A percentile compares a stretch with the other conserved stretches of the same genome.
These are phyloP conservation scores for Ottelia alismoides DNA, from an alignment of 106 monocot genomes.

Conservation along the genomic window DNA sequence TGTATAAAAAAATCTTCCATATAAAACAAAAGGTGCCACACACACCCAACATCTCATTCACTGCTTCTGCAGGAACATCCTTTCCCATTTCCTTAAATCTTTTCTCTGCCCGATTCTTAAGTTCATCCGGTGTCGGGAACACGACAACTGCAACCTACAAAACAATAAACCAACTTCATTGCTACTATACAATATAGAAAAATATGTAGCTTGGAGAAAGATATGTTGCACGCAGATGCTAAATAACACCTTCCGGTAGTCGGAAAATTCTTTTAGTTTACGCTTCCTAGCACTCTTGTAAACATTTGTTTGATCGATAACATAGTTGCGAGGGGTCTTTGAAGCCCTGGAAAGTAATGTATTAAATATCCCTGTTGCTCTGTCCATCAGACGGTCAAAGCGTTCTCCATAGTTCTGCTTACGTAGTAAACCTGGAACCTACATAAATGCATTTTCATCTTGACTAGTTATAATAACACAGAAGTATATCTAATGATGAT, in stretches of 20 bases:
- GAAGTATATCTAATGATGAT: neutral
- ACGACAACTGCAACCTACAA: slow-evolving; percentile 51
- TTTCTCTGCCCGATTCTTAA: slow-evolving; percentile 32
- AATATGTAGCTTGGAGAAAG: no score
- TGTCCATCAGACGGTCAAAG: slow-evolving; percentile 59
- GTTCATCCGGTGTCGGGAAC: slow-evolving; percentile 49
- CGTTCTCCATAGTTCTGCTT: slow-evolving; percentile 68
- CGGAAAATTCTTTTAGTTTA: slow-evolving; percentile 41
- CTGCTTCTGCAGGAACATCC: slow-evolving; percentile 73
- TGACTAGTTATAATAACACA: neutral
- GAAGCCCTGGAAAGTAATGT: slow-evolving; percentile 44
- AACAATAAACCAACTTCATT: no score
- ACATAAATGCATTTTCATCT: neutral
- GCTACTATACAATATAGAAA: no score
- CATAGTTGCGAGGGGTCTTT: slow-evolving; percentile 49
- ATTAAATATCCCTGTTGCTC: slow-evolving; percentile 63
- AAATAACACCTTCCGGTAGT: slow-evolving; percentile 36
- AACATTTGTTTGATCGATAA: slow-evolving; percentile 80
- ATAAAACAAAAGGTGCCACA: neutral
- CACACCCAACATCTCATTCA: slow-evolving; percentile 69
- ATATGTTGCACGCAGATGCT: no score
- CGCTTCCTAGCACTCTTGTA: slow-evolving; percentile 60
- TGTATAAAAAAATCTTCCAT: neutral
- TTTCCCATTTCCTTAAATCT: slow-evolving; percentile 72
- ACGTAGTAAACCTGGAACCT: slow-evolving; percentile 63